Base-by-base conservation (phyloP, 805 yeast species). In the Starmerella lactis-condensi region DNA sequence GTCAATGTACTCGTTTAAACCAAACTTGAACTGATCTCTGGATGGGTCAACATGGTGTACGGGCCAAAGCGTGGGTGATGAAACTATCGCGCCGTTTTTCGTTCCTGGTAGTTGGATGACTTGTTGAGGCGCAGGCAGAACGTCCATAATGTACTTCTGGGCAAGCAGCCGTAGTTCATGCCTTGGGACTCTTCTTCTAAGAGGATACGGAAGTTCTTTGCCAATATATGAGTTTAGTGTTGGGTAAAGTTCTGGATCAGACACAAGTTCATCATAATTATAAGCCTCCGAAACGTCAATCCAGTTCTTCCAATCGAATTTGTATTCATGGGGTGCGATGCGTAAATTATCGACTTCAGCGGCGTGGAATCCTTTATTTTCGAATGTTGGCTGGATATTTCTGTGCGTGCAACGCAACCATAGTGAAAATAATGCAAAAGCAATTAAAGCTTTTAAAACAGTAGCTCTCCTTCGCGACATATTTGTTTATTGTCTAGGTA, bases 91-190 rank as follows among this genome's bases (percentile, higher is more conserved):
- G n/a, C n/a, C n/a, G n/a, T n/a, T n/a, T n/a, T n/a, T n/a, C n/a
- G 8, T 8, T 15, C 15, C 27, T 9, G 27, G 27, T 9, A 24
- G 27, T 17, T 12, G 15, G 15, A 24, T 24, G 8, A 24, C 15
- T 24, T 24, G 27, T n/a, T 24, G 27, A n/a, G 27, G 27, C 15
- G 27, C 27, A 9, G 27, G 17, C 17, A 15, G 9, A 12, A n/a
- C n/a, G n/a, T n/a, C n/a, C n/a, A n/a, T n/a, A n/a, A n/a, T n/a
- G n/a, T n/a, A n/a, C n/a, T n/a, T n/a, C n/a, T n/a, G n/a, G n/a
- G n/a, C n/a, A n/a, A n/a, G n/a, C n/a, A n/a, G n/a, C n/a, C n/a
- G n/a, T n/a, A n/a, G n/a, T n/a, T n/a, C n/a, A n/a, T n/a, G n/a
- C n/a, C n/a, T n/a, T n/a, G n/a, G n/a, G n/a, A n/a, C n/a, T n/a